These are phyloP conservation scores for Aegilops longissima DNA, from an alignment of 176 grass and related monocot genomes.

Conservation along the genomic window DNA sequence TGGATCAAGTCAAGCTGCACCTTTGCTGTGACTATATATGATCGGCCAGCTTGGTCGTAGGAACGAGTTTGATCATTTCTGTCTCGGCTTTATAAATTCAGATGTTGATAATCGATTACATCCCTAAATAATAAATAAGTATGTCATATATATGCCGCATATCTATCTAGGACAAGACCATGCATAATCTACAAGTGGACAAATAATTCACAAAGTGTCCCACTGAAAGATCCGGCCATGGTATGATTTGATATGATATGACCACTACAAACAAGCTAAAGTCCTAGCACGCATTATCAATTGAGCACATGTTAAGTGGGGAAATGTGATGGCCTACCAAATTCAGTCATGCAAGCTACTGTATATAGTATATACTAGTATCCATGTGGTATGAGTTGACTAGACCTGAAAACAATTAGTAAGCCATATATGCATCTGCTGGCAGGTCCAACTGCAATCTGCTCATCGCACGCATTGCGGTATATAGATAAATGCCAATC, in stretches of 20 bases:
- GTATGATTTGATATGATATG: background rate
- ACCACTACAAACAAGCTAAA: background rate
- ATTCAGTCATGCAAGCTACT: background rate
- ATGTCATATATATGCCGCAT: background rate
- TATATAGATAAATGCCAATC: background rate
- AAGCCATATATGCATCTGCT: background rate
- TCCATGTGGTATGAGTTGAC: background rate
- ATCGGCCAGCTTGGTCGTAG: no score
- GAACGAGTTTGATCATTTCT: no score
- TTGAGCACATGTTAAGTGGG: background rate
- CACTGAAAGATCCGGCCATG: background rate
- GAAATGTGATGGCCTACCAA: slow-evolving; percentile 1
- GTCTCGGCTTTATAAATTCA: no score
- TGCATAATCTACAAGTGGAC: background rate
- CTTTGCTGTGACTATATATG: no score
- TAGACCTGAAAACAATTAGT: background rate
- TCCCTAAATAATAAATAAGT: background rate
- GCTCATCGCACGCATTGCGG: background rate
- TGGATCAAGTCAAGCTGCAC: background rate
- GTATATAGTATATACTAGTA: no score
- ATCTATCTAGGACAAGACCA: background rate
- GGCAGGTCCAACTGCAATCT: background rate
- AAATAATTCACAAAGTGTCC: background rate
- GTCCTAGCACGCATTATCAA: background rate
- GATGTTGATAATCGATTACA: background rate